Conservation (phyloP, 2,329 filamentous ascomycete genomes). For the Talaromyces sp. region DNA sequence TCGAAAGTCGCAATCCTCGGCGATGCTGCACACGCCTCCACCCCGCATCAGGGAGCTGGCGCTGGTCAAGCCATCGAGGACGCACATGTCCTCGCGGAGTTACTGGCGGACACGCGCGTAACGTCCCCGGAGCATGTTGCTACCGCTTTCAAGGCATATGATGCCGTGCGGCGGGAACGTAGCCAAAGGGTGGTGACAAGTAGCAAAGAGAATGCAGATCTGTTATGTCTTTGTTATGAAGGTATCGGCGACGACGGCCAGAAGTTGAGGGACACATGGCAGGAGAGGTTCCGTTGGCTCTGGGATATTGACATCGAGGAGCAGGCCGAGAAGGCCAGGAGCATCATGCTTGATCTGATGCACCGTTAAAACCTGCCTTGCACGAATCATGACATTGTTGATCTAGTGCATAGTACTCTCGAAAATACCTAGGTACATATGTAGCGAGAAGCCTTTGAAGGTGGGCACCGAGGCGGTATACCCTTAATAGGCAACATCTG, state of each 20-base stretch:
- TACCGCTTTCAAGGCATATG: slow-evolving; percentile 48
- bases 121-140: slow-evolving; percentile 31
- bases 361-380: neutral
- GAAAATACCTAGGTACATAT: too few relatives aligned
- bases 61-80: slow-evolving; percentile 36
- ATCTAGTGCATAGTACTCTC: too few relatives aligned
- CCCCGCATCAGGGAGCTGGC: slow-evolving; percentile 35
- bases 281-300: slow-evolving; percentile 28
- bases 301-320: slow-evolving; percentile 31
- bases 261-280: slow-evolving; percentile 21
- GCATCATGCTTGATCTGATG: slow-evolving; percentile 5
- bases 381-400: too few relatives aligned
- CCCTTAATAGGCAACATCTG: too few relatives aligned
- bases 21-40: slow-evolving; percentile 37
- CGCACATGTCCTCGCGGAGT: slow-evolving; percentile 33
- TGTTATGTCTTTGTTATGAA: slow-evolving; percentile 26
- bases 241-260: slow-evolving; percentile 25
- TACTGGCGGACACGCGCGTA: slow-evolving; percentile 42
- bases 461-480: too few relatives aligned
- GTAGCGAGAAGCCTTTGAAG: too few relatives aligned
- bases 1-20: slow-evolving; percentile 31
- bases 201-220: slow-evolving; percentile 42
- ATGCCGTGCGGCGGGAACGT: slow-evolving; percentile 46
- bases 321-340: neutral
- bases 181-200: slow-evolving; percentile 49